Evolutionary conservation across 192 early-diverging fungal genomes (phyloP).

Genomic region (Coemansia sp.): DNA sequence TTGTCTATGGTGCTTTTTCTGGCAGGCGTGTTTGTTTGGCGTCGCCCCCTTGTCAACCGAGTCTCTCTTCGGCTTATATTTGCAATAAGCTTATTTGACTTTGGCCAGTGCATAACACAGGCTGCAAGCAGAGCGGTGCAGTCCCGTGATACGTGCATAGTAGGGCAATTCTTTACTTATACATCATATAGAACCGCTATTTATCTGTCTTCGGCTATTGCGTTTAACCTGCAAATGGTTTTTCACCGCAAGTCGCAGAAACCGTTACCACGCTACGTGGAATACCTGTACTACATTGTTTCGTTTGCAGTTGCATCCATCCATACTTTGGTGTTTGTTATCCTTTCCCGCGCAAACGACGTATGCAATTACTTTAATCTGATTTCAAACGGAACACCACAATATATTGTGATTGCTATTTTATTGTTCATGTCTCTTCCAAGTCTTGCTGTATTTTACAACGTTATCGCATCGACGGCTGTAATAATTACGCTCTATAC

Average conservation of each 20-base stretch:
- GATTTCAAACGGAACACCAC: conserved; percentile 9
- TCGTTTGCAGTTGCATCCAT: conserved; percentile 13
- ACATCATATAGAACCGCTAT: conserved; percentile 17
- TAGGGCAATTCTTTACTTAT: conserved; percentile 14
- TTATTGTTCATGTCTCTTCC: conserved; percentile 17
- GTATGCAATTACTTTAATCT: conserved; percentile 19
- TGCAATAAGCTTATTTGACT: conserved; percentile 24
- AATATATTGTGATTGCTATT: conserved; percentile 22
- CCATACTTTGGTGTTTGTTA: conserved; percentile 17
- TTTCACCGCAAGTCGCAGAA: conserved; percentile 21
- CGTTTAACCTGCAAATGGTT: conserved; percentile 40
- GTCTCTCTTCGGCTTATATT: conserved; percentile 38
- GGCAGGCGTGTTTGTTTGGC: conserved; percentile 27
- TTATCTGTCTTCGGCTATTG: conserved; percentile 43
- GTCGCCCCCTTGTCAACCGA: conserved; percentile 28
- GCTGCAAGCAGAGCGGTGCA: background rate
- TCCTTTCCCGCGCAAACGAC: conserved; percentile 18
- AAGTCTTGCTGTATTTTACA: conserved; percentile 31
- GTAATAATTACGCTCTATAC: conserved; percentile 28
- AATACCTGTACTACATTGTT: conserved; percentile 37
- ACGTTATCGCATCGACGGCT: conserved; percentile 14
- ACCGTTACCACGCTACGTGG: conserved; percentile 24
- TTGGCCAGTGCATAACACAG: conserved; percentile 20
- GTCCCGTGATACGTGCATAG: background rate
- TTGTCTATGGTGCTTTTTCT: conserved; percentile 24